A percentile compares a stretch with the other conserved stretches of the same genome.
These are phyloP conservation scores for Quercus wislizeni DNA, from an alignment of 306 rosid genomes.

Conservation along the genomic window DNA sequence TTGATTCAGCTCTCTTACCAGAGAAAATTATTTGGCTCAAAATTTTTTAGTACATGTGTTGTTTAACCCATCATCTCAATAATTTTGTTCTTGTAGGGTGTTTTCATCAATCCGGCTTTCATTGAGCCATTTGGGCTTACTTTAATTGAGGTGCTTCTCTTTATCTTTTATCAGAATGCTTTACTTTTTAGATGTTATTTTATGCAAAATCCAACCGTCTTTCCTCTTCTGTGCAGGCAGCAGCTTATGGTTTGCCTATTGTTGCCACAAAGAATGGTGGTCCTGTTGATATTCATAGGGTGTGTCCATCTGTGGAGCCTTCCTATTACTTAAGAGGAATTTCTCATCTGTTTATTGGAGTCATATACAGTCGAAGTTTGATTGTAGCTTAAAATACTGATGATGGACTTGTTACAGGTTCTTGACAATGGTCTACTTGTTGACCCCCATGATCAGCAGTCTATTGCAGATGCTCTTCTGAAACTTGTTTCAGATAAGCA, in stretches of 20 bases:
- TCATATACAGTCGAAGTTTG: neutral
- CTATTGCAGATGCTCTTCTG: constrained; percentile 59
- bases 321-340: neutral
- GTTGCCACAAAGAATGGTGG: constrained; percentile 65
- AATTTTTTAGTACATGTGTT: neutral
- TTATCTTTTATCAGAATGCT: neutral
- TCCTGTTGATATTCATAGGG: constrained; percentile 59
- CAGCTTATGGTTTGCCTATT: constrained; percentile 61
- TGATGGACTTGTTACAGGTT: constrained; percentile 25
- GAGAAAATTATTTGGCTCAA: neutral
- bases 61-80: neutral
- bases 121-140: constrained; percentile 67
- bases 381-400: constrained; percentile 3
- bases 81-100: constrained; percentile 41
- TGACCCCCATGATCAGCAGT: constrained; percentile 57
- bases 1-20: neutral
- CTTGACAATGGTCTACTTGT: constrained; percentile 52
- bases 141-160: constrained; percentile 44
- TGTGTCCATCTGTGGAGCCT: constrained; percentile 19
- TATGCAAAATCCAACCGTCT: neutral
- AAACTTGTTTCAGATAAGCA: constrained; percentile 67
- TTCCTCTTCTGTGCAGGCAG: constrained; percentile 38
- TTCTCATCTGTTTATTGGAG: neutral
- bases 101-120: constrained; percentile 63
- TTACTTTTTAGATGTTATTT: neutral